phyloP scores from a whole-genome alignment of 129 eudicot genomes.

The Flaveria sonorensis region DNA sequence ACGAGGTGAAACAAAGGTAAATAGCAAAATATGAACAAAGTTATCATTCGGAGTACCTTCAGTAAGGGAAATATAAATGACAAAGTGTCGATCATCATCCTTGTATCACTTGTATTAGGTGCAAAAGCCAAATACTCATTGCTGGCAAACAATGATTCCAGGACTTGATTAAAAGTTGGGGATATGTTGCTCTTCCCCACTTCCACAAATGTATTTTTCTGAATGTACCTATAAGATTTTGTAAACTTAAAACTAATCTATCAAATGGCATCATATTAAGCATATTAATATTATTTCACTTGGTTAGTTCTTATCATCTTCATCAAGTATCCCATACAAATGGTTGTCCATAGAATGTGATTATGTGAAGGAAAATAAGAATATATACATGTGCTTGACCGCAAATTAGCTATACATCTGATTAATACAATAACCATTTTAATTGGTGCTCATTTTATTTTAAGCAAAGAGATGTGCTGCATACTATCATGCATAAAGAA shows the following conservation, averaged over 20 bases:
- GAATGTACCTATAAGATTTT: slow-evolving; percentile 64
- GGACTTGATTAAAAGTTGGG: slow-evolving; percentile 65
- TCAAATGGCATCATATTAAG: slow-evolving; percentile 18
- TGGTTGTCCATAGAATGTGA: slow-evolving; percentile 15
- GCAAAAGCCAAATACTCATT: slow-evolving; percentile 88
- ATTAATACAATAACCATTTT: slow-evolving; percentile 4
- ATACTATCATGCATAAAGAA: neutral
- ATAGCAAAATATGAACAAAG: neutral
- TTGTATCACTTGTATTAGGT: slow-evolving; percentile 88
- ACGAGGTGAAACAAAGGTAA: slow-evolving; percentile 7
- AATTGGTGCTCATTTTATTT: slow-evolving; percentile 10
- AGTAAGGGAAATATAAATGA: slow-evolving; percentile 78
- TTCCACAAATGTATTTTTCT: slow-evolving; percentile 77
- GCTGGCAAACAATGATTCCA: slow-evolving; percentile 59
- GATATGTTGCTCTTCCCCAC: slow-evolving; percentile 74
- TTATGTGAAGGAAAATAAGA: slow-evolving; percentile 12
- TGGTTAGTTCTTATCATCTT: slow-evolving; percentile 27
- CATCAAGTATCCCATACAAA: slow-evolving; percentile 6
- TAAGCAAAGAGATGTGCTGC: neutral
- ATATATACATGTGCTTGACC: slow-evolving; percentile 11
- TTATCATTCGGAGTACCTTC: slow-evolving; percentile 52
- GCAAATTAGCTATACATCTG: slow-evolving; percentile 21
- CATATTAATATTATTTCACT: slow-evolving; percentile 5
- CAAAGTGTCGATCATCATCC: slow-evolving; percentile 69
- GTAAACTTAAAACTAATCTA: neutral